phyloP scores from a whole-genome alignment of 192 early-diverging fungal genomes.

The Linderina pennispora region DNA sequence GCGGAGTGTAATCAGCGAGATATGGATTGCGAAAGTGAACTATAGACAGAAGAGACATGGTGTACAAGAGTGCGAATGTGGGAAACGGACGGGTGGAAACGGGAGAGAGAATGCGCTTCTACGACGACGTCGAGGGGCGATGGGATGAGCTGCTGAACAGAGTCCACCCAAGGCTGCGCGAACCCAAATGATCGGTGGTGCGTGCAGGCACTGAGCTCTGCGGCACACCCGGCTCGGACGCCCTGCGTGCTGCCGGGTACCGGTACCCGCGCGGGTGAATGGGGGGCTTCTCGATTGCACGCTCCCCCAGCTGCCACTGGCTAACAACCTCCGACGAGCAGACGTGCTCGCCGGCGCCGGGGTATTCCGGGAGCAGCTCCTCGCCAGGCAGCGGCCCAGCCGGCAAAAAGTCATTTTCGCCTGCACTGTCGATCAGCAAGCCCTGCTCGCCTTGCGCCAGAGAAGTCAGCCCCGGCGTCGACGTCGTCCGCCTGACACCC shows the following conservation, averaged over 20 bases:
- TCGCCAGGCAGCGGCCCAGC: neutral
- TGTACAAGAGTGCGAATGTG: no score
- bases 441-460: neutral
- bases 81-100: no score
- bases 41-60: no score
- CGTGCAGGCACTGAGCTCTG: no score
- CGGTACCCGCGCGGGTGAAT: slow-evolving; percentile 13
- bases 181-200: no score
- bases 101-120: no score
- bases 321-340: slow-evolving; percentile 23
- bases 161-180: no score
- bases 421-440: neutral
- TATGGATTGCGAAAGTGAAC: no score
- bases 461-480: neutral
- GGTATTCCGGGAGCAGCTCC: slow-evolving; percentile 16
- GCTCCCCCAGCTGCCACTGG: slow-evolving; percentile 27
- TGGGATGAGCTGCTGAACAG: no score
- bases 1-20: no score
- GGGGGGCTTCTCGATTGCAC: slow-evolving; percentile 37
- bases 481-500: neutral
- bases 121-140: no score
- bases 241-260: neutral
- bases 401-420: neutral
- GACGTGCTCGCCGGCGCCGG: slow-evolving; percentile 5
- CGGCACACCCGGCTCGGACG: no score